Conservation (phyloP, 2,329 filamentous ascomycete species). For the Pleochaeta shiraiana region DNA sequence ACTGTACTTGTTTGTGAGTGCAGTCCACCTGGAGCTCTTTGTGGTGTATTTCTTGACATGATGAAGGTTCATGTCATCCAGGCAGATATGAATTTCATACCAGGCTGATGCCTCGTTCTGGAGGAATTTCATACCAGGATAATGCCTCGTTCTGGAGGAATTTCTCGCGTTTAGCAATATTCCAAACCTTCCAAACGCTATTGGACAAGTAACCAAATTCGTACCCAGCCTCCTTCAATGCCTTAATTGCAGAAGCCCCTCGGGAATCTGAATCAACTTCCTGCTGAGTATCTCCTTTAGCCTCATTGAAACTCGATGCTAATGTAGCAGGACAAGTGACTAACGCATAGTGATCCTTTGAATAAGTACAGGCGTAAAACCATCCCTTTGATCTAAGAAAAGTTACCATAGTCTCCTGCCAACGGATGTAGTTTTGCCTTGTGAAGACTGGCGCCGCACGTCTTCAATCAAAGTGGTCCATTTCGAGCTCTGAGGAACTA, state of each 20-base stretch:
- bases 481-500: no score
- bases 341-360: not conserved
- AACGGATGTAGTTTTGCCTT: not conserved
- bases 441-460: no score
- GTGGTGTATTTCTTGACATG: no score
- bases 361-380: not conserved
- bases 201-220: no score
- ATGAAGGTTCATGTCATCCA: no score
- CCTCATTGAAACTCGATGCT: not conserved
- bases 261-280: not conserved
- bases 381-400: not conserved
- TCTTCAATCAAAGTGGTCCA: no score
- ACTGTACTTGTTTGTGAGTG: no score
- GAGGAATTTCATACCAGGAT: not conserved
- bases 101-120: no score
- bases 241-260: no score
- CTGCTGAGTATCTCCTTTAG: not conserved
- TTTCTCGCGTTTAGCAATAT: not conserved
- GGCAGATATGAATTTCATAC: no score
- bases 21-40: no score
- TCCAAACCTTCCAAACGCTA: not conserved
- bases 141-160: not conserved
- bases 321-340: not conserved
- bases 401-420: not conserved
- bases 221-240: no score